phyloP scores from a whole-genome alignment of 345 rosid genomes.

The Corchorus olitorius region DNA sequence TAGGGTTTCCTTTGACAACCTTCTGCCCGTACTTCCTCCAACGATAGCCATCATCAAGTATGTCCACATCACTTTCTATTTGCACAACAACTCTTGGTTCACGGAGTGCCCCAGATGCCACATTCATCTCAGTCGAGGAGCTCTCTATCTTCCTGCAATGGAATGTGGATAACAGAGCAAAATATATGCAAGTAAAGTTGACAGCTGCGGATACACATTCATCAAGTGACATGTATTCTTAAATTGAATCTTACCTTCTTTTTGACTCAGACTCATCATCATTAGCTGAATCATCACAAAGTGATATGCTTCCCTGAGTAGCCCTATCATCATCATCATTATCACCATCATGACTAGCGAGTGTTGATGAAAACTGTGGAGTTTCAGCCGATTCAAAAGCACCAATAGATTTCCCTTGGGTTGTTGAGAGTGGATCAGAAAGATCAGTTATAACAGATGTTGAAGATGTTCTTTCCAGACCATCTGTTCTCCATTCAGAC shows the following conservation, averaged over 20 bases:
- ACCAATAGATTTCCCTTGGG: constrained; percentile 37
- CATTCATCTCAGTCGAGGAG: constrained; percentile 44
- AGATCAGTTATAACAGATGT: constrained; percentile 50
- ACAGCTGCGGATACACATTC: background rate
- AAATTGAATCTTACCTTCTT: constrained; percentile 47
- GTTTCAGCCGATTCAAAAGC: constrained; percentile 46
- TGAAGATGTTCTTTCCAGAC: constrained; percentile 48
- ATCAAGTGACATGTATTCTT: background rate
- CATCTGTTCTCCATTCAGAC: constrained; percentile 38
- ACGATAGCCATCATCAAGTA: constrained; percentile 76
- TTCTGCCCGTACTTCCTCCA: constrained; percentile 82
- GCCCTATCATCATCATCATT: constrained; percentile 57
- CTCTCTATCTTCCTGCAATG: constrained; percentile 56
- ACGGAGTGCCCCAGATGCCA: constrained; percentile 53
- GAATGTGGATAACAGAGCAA: constrained; percentile 11
- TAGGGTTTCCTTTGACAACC: constrained; percentile 77
- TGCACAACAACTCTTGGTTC: constrained; percentile 72
- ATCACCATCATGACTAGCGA: constrained; percentile 57
- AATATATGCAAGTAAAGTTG: background rate
- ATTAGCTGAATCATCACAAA: constrained; percentile 40
- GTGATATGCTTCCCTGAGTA: constrained; percentile 42
- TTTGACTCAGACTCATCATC: constrained; percentile 59
- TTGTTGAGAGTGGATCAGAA: constrained; percentile 46
- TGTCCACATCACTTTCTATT: constrained; percentile 67
- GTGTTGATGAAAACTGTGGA: constrained; percentile 53